Evolutionary conservation across 2,329 filamentous ascomycete species (phyloP), one percentile per base, ranked within the genome.

Genomic region (Juglanconis juglandina): DNA sequence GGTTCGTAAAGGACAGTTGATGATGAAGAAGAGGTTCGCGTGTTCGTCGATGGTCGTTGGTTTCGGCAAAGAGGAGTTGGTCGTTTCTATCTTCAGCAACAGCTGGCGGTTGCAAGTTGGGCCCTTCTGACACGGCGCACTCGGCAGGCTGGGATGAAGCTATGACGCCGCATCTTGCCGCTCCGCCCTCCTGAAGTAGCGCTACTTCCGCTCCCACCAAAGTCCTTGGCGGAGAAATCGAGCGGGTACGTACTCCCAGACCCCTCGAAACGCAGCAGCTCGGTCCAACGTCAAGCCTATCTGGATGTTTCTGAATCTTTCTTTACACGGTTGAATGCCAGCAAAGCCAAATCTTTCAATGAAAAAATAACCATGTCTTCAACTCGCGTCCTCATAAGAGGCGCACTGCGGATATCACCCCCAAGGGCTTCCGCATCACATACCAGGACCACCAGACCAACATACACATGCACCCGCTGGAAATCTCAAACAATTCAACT

Each of bases 151-250:
- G 24, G 24, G 51, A 34, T 47, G 56, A 56, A 46, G 52, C 51
- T 54, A 62, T 62, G 60, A 62, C 60, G 60, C 56, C 56, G 60
- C 60, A 55, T 24, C 56, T 59, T 35, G 48, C 42, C 48, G 39
- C 46, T 51, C 52, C 58, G 58, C 55, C 55, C 24, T 53, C 32
- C 24, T 24, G 24, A 54, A 61, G 59, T 61, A 58, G 41, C 33
- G 57, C 10, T 58, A 61, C 59, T 37, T 37, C 33, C 13, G 4
- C 1, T 17, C 13, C 7, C 24, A 10, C 11, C 2, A 10, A 7
- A 39, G 2, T 32, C 11, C 2, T 3, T 8, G 6, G n/a, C n/a
- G 14, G 4, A 11, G 4, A 6, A 6, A 8, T 13, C 32, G 24
- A 41, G n/a, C 39, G 30, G 17, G 42, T 56, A 56, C 44, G 44